Base-by-base conservation (phyloP, 768 basidiomycete genomes). In the Sporobolomyces phaffii region DNA sequence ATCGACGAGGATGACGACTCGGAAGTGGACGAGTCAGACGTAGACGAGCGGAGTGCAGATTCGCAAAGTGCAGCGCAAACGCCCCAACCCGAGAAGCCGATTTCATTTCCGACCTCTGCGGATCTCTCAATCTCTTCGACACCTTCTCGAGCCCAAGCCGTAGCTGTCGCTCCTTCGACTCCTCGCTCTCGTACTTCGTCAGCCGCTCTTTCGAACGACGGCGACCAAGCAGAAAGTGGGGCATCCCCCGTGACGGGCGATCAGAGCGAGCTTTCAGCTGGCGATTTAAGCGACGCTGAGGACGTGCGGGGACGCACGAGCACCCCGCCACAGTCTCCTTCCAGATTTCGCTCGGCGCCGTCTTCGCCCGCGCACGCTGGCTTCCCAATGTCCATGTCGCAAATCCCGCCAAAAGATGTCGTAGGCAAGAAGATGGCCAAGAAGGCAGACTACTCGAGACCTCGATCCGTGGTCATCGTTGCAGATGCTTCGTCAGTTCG, bases 381-480 rank as follows among this genome's bases (percentile, higher is more conserved):
- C 4, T 45, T 45, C 18, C 41, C n/a, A 2, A 36, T 50, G 61
- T 3, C 13, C 1, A 13, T 13, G 28, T 11, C 40, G 20, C 18
- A 20, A n/a, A 6, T 14, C 1, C 26, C 51, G 34, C 31, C 36
- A 17, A 61, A 61, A 26, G 47, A 24, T 4, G 22, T 22, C n/a
- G n/a, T n/a, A n/a, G n/a, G n/a, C 15, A 50, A 51, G 13, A 45
- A 31, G 38, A 20, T 3, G 8, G 41, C 41, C 48, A 15, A 38
- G 62, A 69, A 45, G 22, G 43, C 10, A 40, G 24, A 24, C 29
- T 53, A 34, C 26, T 56, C 31, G 9, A 38, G 64, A 14, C 54
- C 63, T 34, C 77, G 78, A 64, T 77, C 76, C 7, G 75, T 75
- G 38, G 77, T 80, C 22, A 73, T 80, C 57, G 73, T 80, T 15